These are phyloP conservation scores for Nicotiana noctiflora DNA, from an alignment of 257 asterid genomes.

Conservation along the genomic window DNA sequence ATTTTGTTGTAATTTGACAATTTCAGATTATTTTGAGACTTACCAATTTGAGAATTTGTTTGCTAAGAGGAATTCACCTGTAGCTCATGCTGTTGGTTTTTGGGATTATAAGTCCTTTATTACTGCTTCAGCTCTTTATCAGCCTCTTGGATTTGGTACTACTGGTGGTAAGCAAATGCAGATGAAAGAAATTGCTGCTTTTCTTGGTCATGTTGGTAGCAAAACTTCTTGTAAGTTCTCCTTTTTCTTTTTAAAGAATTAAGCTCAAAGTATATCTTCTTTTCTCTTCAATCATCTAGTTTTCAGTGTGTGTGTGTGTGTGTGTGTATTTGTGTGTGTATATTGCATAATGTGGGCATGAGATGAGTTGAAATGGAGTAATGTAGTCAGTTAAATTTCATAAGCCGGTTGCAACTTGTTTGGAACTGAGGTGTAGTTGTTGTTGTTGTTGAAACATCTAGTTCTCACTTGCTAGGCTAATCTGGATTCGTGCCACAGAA, in stretches of 20 bases:
- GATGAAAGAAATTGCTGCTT: conserved; percentile 77
- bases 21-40: conserved; percentile 58
- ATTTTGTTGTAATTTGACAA: conserved; percentile 71
- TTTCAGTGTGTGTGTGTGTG: no score
- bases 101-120: conserved; percentile 82
- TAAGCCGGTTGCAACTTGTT: background rate
- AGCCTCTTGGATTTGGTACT: conserved; percentile 86
- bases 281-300: no score
- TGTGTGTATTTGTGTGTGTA: no score
- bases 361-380: no score
- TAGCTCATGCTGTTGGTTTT: conserved; percentile 68
- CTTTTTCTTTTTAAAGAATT: background rate
- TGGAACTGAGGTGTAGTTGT: background rate
- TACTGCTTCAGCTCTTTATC: conserved; percentile 51
- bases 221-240: conserved; percentile 76
- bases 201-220: conserved; percentile 82
- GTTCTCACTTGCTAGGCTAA: no score
- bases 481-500: no score
- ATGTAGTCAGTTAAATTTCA: no score
- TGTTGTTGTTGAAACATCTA: background rate
- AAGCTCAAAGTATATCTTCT: no score
- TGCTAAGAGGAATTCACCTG: conserved; percentile 64
- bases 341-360: no score
- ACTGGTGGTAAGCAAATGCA: conserved; percentile 60
- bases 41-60: conserved; percentile 74